phyloP scores from a whole-genome alignment of 1,139 yeast species.

The Cylindricascospora bacillispora region DNA sequence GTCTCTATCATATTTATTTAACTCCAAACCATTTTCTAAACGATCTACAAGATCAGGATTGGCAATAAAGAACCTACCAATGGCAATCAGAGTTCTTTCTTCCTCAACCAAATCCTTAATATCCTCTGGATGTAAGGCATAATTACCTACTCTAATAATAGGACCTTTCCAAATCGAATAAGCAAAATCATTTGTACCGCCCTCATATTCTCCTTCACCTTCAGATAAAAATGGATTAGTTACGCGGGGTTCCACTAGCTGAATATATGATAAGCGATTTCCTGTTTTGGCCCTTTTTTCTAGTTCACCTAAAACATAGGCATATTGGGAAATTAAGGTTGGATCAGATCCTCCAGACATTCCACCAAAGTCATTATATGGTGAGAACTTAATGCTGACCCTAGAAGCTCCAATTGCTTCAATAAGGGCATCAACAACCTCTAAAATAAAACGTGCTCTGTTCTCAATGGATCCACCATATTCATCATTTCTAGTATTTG shows the following conservation, averaged over 20 bases:
- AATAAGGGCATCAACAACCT: conserved; percentile 24
- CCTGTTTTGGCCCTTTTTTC: conserved; percentile 25
- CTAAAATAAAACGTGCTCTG: conserved; percentile 24
- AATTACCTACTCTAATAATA: conserved; percentile 31
- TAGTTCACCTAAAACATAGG: conserved; percentile 23
- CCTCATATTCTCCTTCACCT: conserved; percentile 6
- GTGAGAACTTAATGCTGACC: conserved; percentile 26
- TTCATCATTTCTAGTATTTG: conserved; percentile 31
- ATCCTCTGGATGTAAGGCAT: conserved; percentile 16
- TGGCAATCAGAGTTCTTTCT: conserved; percentile 32
- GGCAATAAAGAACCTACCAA: conserved; percentile 36
- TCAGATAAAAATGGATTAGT: conserved; percentile 13
- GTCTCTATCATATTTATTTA: conserved; percentile 12
- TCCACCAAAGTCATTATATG: conserved; percentile 26
- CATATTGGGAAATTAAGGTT: conserved; percentile 18
- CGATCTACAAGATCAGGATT: conserved; percentile 38
- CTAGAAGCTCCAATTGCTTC: conserved; percentile 21
- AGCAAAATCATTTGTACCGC: conserved; percentile 18
- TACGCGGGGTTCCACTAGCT: conserved; percentile 33
- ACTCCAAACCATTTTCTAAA: conserved; percentile 26
- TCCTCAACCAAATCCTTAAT: conserved; percentile 22
- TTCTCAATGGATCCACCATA: conserved; percentile 33
- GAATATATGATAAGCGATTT: conserved; percentile 34
- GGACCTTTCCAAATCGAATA: conserved; percentile 30
- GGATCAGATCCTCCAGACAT: conserved; percentile 26